Evolutionary conservation across 2,329 filamentous ascomycete genomes (phyloP), one percentile per base, ranked within the genome.

Genomic region (Aspergillus ibericus): DNA sequence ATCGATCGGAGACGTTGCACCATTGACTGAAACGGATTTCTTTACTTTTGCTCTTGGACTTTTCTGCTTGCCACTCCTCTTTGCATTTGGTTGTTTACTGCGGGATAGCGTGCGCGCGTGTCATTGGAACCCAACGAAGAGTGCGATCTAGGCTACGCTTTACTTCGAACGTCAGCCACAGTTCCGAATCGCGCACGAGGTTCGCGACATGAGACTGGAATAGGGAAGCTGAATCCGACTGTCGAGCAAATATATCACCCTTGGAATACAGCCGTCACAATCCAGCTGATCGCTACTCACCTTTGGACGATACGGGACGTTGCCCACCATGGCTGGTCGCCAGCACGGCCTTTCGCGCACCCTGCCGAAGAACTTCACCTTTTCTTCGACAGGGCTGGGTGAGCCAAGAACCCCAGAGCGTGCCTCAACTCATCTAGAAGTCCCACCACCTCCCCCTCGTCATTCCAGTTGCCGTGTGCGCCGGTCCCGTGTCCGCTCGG

Each of bases 291-390:
- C 8, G 42, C 52, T 49, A 42, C 22, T 15, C 32, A 32, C 25
- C 58, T 35, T 42, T 56, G 47, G 22, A 27, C 53, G 38, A 50
- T 44, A 57, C 54, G 29, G 51, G 50, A 55, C 50, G 20, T 56
- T 42, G 48, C 51, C 50, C 64, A 68, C 52, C 63, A 78, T 78
- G 75, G 70, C 74, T 61, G 69, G 72, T 59, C 72, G 72, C 64
- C 75, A 72, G 59, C 66, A 68, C 53, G 73, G 72, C 18, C 69
- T 79, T 53, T 80, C 78, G 58, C 77, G 77, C 55, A 80, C 78
- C 22, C 66, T 80, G 25, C 78, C 78, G 27, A 79, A 80, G 63
- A 78, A 79, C 66, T 80, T 80, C 66, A 78, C 75, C 10, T 77
- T 78, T 50, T 70, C 75, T 53, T 72, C 73, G 50, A 53, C 66